Conservation (phyloP, 75 land plant genomes). For the Cryptomeria japonica region DNA sequence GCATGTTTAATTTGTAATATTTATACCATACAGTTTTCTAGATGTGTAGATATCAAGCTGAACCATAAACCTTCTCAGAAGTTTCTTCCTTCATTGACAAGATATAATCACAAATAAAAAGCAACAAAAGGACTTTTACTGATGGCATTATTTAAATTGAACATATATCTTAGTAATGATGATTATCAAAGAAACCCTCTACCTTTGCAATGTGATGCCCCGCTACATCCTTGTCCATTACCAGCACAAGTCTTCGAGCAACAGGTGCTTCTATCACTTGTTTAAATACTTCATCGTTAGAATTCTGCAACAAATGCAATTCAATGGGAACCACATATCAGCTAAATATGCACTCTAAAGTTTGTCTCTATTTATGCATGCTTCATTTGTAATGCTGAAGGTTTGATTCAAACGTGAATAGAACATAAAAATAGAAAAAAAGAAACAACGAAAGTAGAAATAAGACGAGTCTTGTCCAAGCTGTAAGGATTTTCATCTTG, state of each 20-base stretch:
- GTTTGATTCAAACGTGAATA: not conserved
- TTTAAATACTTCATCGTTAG: constrained; percentile 9
- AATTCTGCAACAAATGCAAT: constrained; percentile 6
- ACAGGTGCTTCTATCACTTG: constrained; percentile 18
- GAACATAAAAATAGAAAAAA: not conserved
- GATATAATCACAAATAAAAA: not conserved
- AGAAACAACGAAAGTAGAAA: not conserved
- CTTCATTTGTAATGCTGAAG: not conserved
- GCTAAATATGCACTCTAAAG: not conserved
- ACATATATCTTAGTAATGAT: not conserved
- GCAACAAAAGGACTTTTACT: not conserved
- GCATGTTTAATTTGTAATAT: not conserved
- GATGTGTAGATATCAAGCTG: not conserved
- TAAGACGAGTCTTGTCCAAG: not conserved
- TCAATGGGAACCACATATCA: not conserved
- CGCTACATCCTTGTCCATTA: constrained; percentile 44
- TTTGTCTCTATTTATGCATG: not conserved
- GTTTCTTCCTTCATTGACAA: not conserved
- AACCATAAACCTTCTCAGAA: not conserved
- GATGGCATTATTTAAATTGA: not conserved
- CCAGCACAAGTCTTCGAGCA: constrained; percentile 31
- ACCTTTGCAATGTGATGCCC: constrained; percentile 49
- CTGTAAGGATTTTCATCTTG: not conserved
- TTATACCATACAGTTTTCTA: not conserved
- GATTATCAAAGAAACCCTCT: not conserved